Conservation (phyloP, 106 monocot genomes). For the Narthecium ossifragum region DNA sequence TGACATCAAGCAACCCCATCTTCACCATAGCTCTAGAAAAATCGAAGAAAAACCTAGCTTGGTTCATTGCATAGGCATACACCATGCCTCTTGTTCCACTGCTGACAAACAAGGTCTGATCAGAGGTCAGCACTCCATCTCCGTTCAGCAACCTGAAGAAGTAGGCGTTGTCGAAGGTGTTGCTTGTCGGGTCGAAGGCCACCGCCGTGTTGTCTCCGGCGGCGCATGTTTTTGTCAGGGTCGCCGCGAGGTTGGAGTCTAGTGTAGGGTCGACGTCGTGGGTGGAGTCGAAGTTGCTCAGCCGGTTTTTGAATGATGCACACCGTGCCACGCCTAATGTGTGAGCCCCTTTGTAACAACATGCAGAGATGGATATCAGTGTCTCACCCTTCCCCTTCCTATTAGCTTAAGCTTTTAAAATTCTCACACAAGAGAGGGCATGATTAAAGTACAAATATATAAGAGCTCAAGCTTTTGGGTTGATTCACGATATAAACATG, state of each 20-base stretch:
- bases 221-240: constrained; percentile 22
- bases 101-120: constrained; percentile 47
- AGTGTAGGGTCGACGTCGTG: constrained; percentile 41
- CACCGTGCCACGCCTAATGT: constrained; percentile 69
- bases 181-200: constrained; percentile 43
- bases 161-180: constrained; percentile 58
- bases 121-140: constrained; percentile 50
- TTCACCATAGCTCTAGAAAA: constrained; percentile 68
- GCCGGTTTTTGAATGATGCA: constrained; percentile 49
- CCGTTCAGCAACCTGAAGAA: constrained; percentile 35
- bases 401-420: too few species aligned
- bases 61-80: constrained; percentile 48
- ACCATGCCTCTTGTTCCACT: constrained; percentile 39
- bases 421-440: too few species aligned
- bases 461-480: neutral
- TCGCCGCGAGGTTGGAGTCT: constrained; percentile 26
- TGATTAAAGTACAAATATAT: neutral
- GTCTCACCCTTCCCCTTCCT: too few species aligned
- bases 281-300: constrained; percentile 36
- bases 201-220: constrained; percentile 39
- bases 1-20: constrained; percentile 74
- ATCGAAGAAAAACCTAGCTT: constrained; percentile 52
- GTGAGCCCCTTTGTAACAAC: constrained; percentile 50
- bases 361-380: too few species aligned
- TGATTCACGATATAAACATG: too few species aligned